A percentile compares a stretch with the other conserved stretches of the same genome.
phyloP scores from a whole-genome alignment of 2,329 filamentous ascomycete genomes.

The Aureobasidium sp. region DNA sequence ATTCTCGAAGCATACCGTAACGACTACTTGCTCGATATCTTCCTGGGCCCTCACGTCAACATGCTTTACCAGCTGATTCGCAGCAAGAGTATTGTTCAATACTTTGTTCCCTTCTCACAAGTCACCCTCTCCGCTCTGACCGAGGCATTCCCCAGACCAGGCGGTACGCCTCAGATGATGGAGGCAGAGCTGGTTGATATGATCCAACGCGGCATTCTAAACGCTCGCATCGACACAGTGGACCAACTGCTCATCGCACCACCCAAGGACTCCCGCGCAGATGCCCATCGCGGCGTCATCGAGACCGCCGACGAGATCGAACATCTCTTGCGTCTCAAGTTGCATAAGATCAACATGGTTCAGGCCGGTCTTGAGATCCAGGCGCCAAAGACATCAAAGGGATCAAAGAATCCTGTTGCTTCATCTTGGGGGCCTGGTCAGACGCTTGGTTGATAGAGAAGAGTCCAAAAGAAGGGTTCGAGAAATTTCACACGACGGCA shows the following conservation, averaged over 20 bases:
- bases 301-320: slow-evolving; percentile 63
- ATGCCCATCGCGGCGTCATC: slow-evolving; percentile 63
- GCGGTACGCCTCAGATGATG: slow-evolving; percentile 39
- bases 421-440: slow-evolving; percentile 5
- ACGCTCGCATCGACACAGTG: slow-evolving; percentile 77
- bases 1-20: slow-evolving; percentile 72
- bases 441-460: neutral
- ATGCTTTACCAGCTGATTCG: slow-evolving; percentile 67
- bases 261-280: slow-evolving; percentile 54
- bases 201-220: slow-evolving; percentile 63
- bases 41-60: slow-evolving; percentile 58
- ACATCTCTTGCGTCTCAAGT: slow-evolving; percentile 62
- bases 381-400: slow-evolving; percentile 8
- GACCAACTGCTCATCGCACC: slow-evolving; percentile 69
- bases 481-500: neutral
- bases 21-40: slow-evolving; percentile 86
- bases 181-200: slow-evolving; percentile 68
- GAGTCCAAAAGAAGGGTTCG: neutral
- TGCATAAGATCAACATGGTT: slow-evolving; percentile 68
- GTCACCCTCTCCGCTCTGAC: slow-evolving; percentile 75
- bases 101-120: slow-evolving; percentile 81
- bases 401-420: neutral
- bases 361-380: slow-evolving; percentile 60
- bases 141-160: slow-evolving; percentile 59
- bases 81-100: slow-evolving; percentile 87